A percentile compares a stretch with the other conserved stretches of the same genome.
Evolutionary conservation across 225 moss, liverwort and hornwort genomes (phyloP).

Genomic region (Thuidium tamariscinum): DNA sequence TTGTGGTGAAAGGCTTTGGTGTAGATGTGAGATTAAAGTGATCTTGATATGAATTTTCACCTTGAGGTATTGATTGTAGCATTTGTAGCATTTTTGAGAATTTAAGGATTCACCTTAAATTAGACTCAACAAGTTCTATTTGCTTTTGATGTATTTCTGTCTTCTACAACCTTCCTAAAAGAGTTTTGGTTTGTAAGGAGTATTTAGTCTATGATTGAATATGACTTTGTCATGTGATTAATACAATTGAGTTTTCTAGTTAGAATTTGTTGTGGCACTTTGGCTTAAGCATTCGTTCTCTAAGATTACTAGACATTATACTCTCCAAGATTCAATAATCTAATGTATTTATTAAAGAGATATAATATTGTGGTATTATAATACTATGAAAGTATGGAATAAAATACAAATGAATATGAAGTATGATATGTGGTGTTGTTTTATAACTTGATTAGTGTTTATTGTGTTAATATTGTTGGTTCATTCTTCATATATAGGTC

Average conservation of each 20-base stretch:
- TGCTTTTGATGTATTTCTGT: neutral
- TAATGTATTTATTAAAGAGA: neutral
- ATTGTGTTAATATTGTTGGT: neutral
- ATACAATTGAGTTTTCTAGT: neutral
- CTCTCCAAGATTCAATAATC: neutral
- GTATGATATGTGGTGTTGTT: neutral
- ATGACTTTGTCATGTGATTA: neutral
- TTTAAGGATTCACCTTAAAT: neutral
- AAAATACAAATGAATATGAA: neutral
- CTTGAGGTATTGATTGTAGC: neutral
- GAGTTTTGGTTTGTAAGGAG: too few species aligned
- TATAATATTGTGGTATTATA: neutral
- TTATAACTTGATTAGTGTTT: too few species aligned
- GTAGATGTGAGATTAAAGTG: neutral
- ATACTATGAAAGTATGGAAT: neutral
- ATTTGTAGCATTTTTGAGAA: neutral
- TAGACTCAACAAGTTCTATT: fast-evolving
- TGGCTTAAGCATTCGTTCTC: too few species aligned
- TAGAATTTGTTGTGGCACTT: neutral
- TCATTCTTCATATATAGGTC: neutral
- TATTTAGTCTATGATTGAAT: neutral
- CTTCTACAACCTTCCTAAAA: too few species aligned
- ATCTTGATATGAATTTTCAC: fast-evolving
- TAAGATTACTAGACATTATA: neutral
- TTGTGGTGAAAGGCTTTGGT: neutral